Evolutionary conservation across 2,329 filamentous ascomycete species (phyloP), one percentile per base, ranked within the genome.

Genomic region (Gaeumannomyces sp.): DNA sequence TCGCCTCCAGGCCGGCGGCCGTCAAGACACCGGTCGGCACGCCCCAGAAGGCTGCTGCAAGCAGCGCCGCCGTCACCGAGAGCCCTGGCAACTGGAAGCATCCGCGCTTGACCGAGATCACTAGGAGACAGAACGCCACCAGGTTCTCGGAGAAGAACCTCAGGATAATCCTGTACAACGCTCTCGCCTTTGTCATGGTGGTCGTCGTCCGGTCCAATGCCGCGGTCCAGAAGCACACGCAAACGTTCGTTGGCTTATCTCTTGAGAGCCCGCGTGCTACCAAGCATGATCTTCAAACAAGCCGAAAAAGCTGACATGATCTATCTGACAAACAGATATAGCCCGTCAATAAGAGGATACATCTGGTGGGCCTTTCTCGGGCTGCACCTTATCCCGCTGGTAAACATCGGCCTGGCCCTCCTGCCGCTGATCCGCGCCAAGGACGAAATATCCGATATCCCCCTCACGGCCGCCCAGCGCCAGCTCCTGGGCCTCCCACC

Each of bases 81-180:
- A 86, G 83, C 70, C 85, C 91, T 8, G 93, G 94, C 64, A 92
- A 89, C 73, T 99, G 95, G 94, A 86, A 88, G 72, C 95, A 99
- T 75, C 95, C 95, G 45, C 88, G 89, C 68, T 83, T 97, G 69
- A 85, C 92, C 72, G 94, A 98, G 77, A 96, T 99, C 73, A 87
- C 90, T 22, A 85, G 85, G 68, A 88, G 95, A 63, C 91, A 93
- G 73, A 89, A 91, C 74, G 89, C 88, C 27, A 87, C 88, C 19
- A 90, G 83, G 61, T 97, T 98, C 75, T 87, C 88, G 65, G 88
- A 93, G 70, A 85, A 85, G 73, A 94, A 97, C 69, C 78, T 95
- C 61, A 84, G 82, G 67, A 85, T 82, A 64, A 86, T 96, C 63
- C 73, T 86, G 35, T 86, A 88, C 76, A 97, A 96, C 74, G 74